Evolutionary conservation across 1,139 yeast genomes (phyloP), one percentile per base, ranked within the genome.

Genomic region (Arxiozyma heterogenica): DNA sequence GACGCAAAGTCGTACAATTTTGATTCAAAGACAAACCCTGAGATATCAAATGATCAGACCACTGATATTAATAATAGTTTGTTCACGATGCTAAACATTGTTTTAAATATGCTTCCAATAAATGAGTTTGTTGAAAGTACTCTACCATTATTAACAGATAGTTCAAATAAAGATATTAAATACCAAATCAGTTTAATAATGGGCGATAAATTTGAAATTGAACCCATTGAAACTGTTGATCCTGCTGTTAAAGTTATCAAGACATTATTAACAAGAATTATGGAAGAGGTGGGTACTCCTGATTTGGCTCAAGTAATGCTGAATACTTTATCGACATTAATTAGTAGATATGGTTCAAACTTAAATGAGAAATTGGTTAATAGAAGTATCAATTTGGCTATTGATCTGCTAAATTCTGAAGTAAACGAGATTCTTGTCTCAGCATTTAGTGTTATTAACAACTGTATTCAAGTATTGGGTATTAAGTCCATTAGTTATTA

Each of bases 401-500:
- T 85, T 15, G 74, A 82, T 8, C 73, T 73, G 1, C 70, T 76
- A 25, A 71, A 84, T 47, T 72, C 78, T 59, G 77, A 34, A 34
- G 27, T 75, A 56, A 74, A 75, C 50, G 94, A 86, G 62, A 73
- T 86, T n/a, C 75, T 84, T 45, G 80, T 93, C 49, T 80, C 96
- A 1, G 80, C 96, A 1, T 75, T 90, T 55, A 81, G 84, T 63
- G 83, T 86, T 55, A 79, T 88, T 57, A 82, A 88, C 53, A 82
- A 84, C 58, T 73, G 88, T 55, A 79, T 88, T 53, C 81, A 83
- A 54, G 78, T 82, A 20, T 71, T 91, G 51, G 98, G 98, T 49
- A 93, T 95, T 30, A 86, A 89, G 64, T 78, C 85, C 56, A 85
- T 93, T 68, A 94, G 96, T 8, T 81, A 78, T 64, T 88, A 89